These are phyloP conservation scores for Alternaria arborescens DNA, from an alignment of 2,329 filamentous ascomycete species.

Conservation along the genomic window DNA sequence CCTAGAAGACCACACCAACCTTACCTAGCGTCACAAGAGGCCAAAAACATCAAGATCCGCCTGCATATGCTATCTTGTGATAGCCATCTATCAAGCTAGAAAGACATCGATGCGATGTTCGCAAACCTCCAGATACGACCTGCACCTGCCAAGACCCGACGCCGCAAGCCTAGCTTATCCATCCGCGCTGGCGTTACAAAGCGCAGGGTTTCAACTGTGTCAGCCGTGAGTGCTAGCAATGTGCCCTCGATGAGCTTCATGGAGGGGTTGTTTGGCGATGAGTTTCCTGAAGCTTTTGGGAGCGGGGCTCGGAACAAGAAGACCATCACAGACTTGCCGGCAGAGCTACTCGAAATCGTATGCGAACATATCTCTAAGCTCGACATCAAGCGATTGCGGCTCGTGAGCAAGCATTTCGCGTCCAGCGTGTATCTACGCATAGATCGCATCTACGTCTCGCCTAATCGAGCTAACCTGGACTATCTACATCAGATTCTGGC, in stretches of 20 bases:
- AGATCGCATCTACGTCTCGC: slow-evolving; percentile 53
- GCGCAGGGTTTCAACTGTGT: slow-evolving; percentile 28
- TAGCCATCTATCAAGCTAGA: background rate
- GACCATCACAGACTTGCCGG: slow-evolving; percentile 30
- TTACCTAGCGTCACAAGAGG: background rate
- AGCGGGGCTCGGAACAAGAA: slow-evolving; percentile 23
- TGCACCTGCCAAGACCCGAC: slow-evolving; percentile 30
- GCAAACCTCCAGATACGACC: slow-evolving; percentile 30
- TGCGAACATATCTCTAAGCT: slow-evolving; percentile 24
- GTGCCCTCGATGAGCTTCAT: slow-evolving; percentile 37
- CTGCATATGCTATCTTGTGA: background rate
- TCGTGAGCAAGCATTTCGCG: slow-evolving; percentile 26
- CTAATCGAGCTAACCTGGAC: slow-evolving; percentile 52
- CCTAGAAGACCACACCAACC: background rate
- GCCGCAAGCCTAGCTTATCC: slow-evolving; percentile 33
- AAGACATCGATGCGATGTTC: slow-evolving; percentile 18
- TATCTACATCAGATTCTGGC: slow-evolving; percentile 51
- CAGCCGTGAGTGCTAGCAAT: slow-evolving; percentile 24
- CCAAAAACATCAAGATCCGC: background rate
- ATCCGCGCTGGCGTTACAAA: slow-evolving; percentile 33
- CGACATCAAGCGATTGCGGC: slow-evolving; percentile 35
- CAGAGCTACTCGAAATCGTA: slow-evolving; percentile 29
- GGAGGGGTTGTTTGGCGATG: slow-evolving; percentile 35
- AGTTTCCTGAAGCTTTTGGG: slow-evolving; percentile 35
- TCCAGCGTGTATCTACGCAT: slow-evolving; percentile 38